Base-by-base conservation (phyloP, 169 alveolate genomes). In the Cryptosporidium muris region DNA sequence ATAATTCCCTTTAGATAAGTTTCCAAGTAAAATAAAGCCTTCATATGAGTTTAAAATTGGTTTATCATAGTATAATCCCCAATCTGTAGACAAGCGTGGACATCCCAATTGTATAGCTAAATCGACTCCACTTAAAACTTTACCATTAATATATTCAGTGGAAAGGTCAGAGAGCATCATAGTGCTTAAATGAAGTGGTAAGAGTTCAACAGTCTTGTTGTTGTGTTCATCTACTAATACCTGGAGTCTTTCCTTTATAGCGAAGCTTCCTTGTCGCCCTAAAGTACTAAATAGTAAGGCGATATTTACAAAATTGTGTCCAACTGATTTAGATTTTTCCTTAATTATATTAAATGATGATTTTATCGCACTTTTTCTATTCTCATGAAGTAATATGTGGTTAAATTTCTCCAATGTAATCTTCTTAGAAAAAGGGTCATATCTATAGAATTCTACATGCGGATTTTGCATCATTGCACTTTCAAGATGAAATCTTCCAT, bases 401-500 rank as follows among this genome's bases (percentile, higher is more conserved):
- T 96, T 96, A 80, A 95, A 96, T 43, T 90, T 91, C 89, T 96
- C 99, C 45, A 88, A 91, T 25, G 97, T 93, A 56, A 96, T 85
- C 60, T 90, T 80, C 88, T 95, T 94, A 47, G 94, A 89, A 91
- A 95, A 97, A 49, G 99, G 99, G 88, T 97, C 97, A 88, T 96
- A 98, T 88, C 98, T 93, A 80, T 80, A 97, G 82, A 96, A 95
- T 47, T 65, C 64, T 65, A 93, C 88, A 53, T 92, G 89, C 37
- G 99, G 99, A 89, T 98, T 98, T 80, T 95, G 98, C 34, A 98
- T 98, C 98, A 98, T 97, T 37, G 98, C 95, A 81, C 99, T 94
- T 92, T 98, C 99, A 90, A 98, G 94, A 91, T 98, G 99, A 92
- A 98, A 98, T 88, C 99, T 93, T 0, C 99, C 99, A 91, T 98